Percentiles rank a stretch among this genome's conserved stretches.
phyloP scores from a whole-genome alignment of 75 land plant genomes.

The Adiantum capillusveneris region DNA sequence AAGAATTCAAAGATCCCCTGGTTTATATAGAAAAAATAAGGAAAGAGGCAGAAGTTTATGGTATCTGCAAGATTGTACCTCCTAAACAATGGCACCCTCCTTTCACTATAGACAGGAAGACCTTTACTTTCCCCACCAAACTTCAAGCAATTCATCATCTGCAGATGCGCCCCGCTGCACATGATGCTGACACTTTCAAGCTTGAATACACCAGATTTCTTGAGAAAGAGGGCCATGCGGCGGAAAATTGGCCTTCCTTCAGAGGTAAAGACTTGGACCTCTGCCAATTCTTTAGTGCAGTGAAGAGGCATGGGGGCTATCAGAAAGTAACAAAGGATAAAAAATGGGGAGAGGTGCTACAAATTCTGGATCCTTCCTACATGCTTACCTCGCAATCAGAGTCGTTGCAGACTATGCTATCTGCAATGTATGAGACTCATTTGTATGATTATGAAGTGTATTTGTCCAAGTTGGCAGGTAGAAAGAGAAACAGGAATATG shows the following conservation, averaged over 20 bases:
- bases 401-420: conserved; percentile 33
- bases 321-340: conserved; percentile 54
- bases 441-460: conserved; percentile 64
- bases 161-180: conserved; percentile 68
- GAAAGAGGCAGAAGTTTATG: conserved; percentile 75
- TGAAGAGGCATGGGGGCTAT: conserved; percentile 84
- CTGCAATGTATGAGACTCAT: conserved; percentile 63
- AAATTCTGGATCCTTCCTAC: conserved; percentile 33
- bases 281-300: conserved; percentile 74
- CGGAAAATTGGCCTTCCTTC: conserved; percentile 24
- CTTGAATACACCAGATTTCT: conserved; percentile 75
- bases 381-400: conserved; percentile 44
- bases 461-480: conserved; percentile 18
- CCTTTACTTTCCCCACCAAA: conserved; percentile 84
- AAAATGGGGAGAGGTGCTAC: conserved; percentile 86
- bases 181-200: conserved; percentile 73
- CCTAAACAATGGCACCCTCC: conserved; percentile 85
- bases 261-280: conserved; percentile 68
- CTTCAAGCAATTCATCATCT: conserved; percentile 86
- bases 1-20: conserved; percentile 81
- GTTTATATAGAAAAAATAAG: conserved; percentile 64
- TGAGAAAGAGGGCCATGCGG: conserved; percentile 24
- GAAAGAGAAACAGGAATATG: conserved; percentile 13
- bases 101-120: conserved; percentile 49
- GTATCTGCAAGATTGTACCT: conserved; percentile 91